phyloP scores from a whole-genome alignment of 495 filamentous ascomycete species.

The Lindgomyces ingoldianus region DNA sequence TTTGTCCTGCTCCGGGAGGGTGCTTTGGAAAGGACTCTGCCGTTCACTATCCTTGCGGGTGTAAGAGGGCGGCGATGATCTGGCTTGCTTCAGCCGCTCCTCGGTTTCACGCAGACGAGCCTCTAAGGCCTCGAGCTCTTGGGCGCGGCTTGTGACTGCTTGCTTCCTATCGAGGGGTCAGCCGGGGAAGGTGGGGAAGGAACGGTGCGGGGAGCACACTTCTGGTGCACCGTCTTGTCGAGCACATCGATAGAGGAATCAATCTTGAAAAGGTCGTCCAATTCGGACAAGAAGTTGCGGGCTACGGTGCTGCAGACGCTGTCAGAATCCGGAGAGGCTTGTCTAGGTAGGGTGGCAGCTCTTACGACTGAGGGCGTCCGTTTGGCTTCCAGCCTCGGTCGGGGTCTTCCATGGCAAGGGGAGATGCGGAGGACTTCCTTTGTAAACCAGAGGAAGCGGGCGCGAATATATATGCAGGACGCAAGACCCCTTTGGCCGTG shows the following conservation, averaged over 20 bases:
- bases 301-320: slow-evolving; percentile 70
- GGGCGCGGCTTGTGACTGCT: slow-evolving; percentile 68
- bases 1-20: slow-evolving; percentile 28
- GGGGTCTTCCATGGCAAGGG: slow-evolving; percentile 32
- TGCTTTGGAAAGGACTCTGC: slow-evolving; percentile 20
- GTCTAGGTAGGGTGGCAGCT: neutral
- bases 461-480: slow-evolving; percentile 3
- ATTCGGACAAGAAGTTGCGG: slow-evolving; percentile 77
- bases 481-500: neutral
- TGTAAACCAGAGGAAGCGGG: neutral
- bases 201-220: slow-evolving; percentile 60
- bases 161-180: slow-evolving; percentile 61
- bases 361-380: slow-evolving; percentile 75
- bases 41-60: slow-evolving; percentile 32
- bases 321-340: slow-evolving; percentile 20
- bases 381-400: slow-evolving; percentile 77
- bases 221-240: slow-evolving; percentile 75
- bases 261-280: slow-evolving; percentile 80
- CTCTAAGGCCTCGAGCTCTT: slow-evolving; percentile 84
- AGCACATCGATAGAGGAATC: slow-evolving; percentile 78
- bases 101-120: slow-evolving; percentile 82
- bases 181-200: slow-evolving; percentile 36
- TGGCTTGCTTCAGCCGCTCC: slow-evolving; percentile 63
- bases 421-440: neutral
- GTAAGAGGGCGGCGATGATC: slow-evolving; percentile 12